phyloP scores from a whole-genome alignment of 2,329 filamentous ascomycete genomes.

The Botryosphaeria dothidea region DNA sequence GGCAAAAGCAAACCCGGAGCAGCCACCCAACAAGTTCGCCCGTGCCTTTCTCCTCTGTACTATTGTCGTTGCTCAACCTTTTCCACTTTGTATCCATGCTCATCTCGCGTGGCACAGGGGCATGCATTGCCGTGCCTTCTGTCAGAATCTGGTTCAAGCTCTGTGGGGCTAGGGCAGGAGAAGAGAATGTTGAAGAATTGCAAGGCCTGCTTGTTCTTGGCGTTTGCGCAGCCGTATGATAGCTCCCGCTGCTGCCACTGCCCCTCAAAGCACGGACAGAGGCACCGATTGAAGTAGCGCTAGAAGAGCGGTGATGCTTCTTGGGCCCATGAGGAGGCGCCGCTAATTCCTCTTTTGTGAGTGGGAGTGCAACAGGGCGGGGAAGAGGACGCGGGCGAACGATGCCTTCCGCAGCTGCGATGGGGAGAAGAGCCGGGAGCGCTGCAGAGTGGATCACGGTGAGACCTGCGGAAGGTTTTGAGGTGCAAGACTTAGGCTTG shows the following conservation, averaged over 20 bases:
- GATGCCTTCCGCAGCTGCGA: conserved; percentile 39
- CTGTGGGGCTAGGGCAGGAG: not conserved
- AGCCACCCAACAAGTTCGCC: conserved; percentile 25
- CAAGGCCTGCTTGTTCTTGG: not conserved
- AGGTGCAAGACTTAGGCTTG: not conserved
- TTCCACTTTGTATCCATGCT: not conserved
- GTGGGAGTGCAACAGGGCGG: conserved; percentile 34
- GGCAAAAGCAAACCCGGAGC: conserved; percentile 37
- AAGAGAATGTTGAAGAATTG: not conserved
- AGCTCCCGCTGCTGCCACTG: not conserved
- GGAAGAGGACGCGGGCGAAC: conserved; percentile 28
- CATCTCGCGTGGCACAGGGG: not conserved
- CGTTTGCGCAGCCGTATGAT: conserved; percentile 2
- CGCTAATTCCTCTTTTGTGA: conserved; percentile 24
- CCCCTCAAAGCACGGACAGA: not conserved
- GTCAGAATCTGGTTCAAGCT: not conserved
- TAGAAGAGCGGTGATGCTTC: not conserved
- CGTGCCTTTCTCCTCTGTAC: not conserved
- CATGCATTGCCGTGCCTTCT: not conserved
- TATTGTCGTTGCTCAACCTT: not conserved
- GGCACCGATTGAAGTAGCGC: not conserved
- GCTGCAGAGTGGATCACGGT: conserved; percentile 31
- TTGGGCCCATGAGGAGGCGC: conserved; percentile 13
- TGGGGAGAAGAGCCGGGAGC: conserved; percentile 37
- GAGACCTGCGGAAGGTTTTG: not conserved